Base-by-base conservation (phyloP, 352 stramenopile species). In the Phytopythium aichiense region DNA sequence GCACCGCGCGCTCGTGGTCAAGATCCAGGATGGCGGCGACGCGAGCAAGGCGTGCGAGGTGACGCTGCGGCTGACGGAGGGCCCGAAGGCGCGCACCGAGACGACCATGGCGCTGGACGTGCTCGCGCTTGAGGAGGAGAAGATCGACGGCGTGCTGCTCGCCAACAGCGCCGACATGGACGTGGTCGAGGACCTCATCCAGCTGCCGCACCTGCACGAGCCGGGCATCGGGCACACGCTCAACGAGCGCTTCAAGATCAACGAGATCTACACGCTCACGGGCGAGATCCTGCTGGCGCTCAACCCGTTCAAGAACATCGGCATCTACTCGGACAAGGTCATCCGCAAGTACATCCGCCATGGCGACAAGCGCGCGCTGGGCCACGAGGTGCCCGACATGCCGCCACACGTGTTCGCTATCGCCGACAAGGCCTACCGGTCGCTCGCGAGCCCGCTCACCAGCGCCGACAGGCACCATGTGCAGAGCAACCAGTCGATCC, bases 261-360 rank as follows among this genome's bases (percentile, higher is more conserved):
- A 96, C 67, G 79, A 98, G 66, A 98, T 98, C 63, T 98, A 98
- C 76, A 98, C 95, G 30, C 74, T 92, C 35, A 94, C 84, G 58
- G 76, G 79, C 52, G 84, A 94, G 60, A 92, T 95, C 56, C 66
- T 94, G 67, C 60, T 95, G 56, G 84, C 87, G n/a, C 91, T 94
- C 62, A 95, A 95, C 60, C 86, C 86, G n/a, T 94, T 95, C 69
- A 84, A 94, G 74, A 88, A 83, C 71, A 75, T 94, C 40, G 82
- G 87, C 51, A 92, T 93, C 40, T 95, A 93, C 68, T 84, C 84
- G 42, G 84, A 91, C 68, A 92, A 92, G 73, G 87, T 92, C 66
- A 89, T 83, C 63, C 84, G 84, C 72, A 95, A 93, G 68, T 92
- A 93, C 74, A 92, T 92, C 31, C 84, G 84, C 38, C 82, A 91